A percentile compares a stretch with the other conserved stretches of the same genome.
Evolutionary conservation across 345 rosid species (phyloP).

Genomic region (Populus deltoides): DNA sequence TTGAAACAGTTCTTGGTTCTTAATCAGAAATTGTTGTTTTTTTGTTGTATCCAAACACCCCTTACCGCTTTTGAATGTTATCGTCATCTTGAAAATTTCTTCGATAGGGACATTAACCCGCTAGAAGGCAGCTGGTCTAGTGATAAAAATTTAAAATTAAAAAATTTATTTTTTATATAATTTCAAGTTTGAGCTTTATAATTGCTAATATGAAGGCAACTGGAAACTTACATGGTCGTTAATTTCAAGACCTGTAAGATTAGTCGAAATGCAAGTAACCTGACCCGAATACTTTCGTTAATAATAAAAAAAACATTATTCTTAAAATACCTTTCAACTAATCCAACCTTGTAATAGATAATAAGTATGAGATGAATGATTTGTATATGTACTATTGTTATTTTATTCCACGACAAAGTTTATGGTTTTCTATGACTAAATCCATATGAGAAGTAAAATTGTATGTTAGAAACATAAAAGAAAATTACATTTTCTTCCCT

Average conservation of each 20-base stretch:
- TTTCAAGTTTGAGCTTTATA: no score
- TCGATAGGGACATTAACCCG: constrained; percentile 48
- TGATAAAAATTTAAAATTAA: no score
- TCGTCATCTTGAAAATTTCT: constrained; percentile 46
- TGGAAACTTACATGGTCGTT: no score
- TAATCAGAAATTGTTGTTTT: constrained; percentile 47
- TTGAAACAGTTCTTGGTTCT: neutral
- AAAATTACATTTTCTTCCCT: neutral
- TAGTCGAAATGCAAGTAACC: no score
- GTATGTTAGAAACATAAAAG: no score
- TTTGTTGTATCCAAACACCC: constrained; percentile 55
- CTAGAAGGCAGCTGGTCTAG: no score
- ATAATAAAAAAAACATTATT: no score
- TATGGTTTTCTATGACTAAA: neutral
- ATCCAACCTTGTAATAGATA: neutral
- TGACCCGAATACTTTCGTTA: no score
- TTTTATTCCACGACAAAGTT: neutral
- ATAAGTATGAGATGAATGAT: neutral
- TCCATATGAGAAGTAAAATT: neutral
- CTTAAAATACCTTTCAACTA: neutral
- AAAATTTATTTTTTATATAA: no score
- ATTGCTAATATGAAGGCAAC: no score
- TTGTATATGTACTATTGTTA: no score
- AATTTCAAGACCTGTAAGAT: no score
- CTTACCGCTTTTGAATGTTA: constrained; percentile 41